Evolutionary conservation across 306 rosid species (phyloP).

Genomic region (Glycyrrhiza uralensis): DNA sequence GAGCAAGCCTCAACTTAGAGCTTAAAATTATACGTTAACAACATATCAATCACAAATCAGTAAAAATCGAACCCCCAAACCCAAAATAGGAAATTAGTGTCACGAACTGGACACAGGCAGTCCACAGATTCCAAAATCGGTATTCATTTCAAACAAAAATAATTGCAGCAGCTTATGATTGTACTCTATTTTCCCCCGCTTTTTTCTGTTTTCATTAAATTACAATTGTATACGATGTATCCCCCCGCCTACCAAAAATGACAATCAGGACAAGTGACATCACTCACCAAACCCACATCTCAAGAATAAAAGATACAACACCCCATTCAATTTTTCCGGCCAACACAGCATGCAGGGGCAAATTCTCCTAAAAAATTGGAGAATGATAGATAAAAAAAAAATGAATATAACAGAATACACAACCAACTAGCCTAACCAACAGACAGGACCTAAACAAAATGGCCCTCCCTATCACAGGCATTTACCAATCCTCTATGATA

Average conservation of each 20-base stretch:
- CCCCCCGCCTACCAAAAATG: conserved; percentile 52
- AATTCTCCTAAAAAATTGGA: conserved; percentile 93
- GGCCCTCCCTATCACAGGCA: conserved; percentile 52
- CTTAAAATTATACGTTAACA: neutral
- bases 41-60: neutral
- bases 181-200: conserved; percentile 25
- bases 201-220: conserved; percentile 43
- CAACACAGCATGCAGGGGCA: conserved; percentile 46
- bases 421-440: conserved; percentile 47
- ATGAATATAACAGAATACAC: conserved; percentile 43
- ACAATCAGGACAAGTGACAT: conserved; percentile 44
- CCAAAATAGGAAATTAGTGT: neutral
- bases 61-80: neutral
- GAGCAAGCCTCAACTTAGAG: neutral
- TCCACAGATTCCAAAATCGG: conserved; percentile 24
- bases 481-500: conserved; percentile 50
- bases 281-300: conserved; percentile 68
- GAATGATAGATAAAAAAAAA: conserved; percentile 54
- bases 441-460: conserved; percentile 70
- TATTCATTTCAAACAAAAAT: conserved; percentile 29
- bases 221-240: conserved; percentile 76
- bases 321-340: conserved; percentile 48
- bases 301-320: conserved; percentile 43
- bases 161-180: conserved; percentile 27
- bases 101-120: neutral